A percentile compares a stretch with the other conserved stretches of the same genome.
Evolutionary conservation across 805 yeast genomes (phyloP).

Genomic region (Saccharomycopsis sp.): DNA sequence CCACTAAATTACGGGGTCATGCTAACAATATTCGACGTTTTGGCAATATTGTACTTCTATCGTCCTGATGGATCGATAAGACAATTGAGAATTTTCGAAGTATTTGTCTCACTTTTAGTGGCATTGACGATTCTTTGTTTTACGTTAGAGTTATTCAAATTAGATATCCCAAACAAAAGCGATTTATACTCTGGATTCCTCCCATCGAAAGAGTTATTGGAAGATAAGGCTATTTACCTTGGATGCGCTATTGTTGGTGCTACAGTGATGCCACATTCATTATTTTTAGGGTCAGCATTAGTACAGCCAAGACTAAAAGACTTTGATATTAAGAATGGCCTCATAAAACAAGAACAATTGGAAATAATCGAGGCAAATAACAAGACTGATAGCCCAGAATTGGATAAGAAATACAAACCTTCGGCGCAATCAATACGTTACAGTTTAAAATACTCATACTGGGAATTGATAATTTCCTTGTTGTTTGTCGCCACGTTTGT

Average conservation of each 20-base stretch:
- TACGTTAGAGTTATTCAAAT: slow-evolving; percentile 51
- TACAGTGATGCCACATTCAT: slow-evolving; percentile 89
- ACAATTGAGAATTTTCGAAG: slow-evolving; percentile 69
- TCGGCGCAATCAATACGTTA: slow-evolving; percentile 66
- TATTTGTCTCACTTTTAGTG: slow-evolving; percentile 65
- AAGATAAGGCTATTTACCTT: slow-evolving; percentile 60
- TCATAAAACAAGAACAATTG: slow-evolving; percentile 29
- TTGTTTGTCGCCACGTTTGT: slow-evolving; percentile 80
- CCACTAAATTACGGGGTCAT: slow-evolving; percentile 76
- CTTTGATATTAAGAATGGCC: slow-evolving; percentile 56
- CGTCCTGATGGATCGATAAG: slow-evolving; percentile 67
- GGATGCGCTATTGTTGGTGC: slow-evolving; percentile 86
- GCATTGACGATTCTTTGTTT: slow-evolving; percentile 71
- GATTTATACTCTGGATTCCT: slow-evolving; percentile 26
- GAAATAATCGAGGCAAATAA: background rate
- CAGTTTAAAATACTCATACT: slow-evolving; percentile 66
- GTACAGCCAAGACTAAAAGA: slow-evolving; percentile 81
- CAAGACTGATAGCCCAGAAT: background rate
- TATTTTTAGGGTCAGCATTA: slow-evolving; percentile 77
- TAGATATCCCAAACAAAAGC: slow-evolving; percentile 48
- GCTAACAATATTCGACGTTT: slow-evolving; percentile 72
- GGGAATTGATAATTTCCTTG: slow-evolving; percentile 64
- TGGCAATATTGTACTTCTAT: slow-evolving; percentile 76
- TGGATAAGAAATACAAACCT: slow-evolving; percentile 51
- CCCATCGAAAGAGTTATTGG: slow-evolving; percentile 38